phyloP scores from a whole-genome alignment of 2,329 filamentous ascomycete genomes.

The Leptographium procerum region DNA sequence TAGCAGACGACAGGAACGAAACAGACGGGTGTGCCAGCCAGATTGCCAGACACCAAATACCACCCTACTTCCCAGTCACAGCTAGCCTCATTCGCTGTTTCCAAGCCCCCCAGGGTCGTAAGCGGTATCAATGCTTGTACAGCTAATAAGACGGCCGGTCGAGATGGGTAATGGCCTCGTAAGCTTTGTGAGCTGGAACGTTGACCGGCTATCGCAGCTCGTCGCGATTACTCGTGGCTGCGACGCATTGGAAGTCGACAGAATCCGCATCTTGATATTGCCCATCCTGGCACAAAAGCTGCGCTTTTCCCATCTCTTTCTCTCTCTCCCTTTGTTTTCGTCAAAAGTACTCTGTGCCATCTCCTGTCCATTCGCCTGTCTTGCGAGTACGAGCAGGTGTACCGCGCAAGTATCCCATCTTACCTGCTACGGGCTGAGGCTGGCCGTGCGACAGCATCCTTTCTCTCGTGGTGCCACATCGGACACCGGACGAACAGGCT shows the following conservation, averaged over 20 bases:
- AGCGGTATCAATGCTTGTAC: no score
- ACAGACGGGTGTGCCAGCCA: background rate
- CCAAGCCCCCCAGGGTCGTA: background rate
- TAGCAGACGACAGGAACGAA: background rate
- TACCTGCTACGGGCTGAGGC: background rate
- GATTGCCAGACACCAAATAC: background rate
- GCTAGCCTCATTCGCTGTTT: background rate
- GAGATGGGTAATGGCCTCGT: background rate
- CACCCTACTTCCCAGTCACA: background rate
- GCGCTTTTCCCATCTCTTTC: background rate
- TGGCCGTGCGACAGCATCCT: conserved; percentile 2
- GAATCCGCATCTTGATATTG: no score
- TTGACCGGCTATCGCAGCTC: background rate
- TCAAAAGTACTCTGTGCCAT: background rate
- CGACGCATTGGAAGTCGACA: no score
- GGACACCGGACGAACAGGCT: conserved; percentile 3
- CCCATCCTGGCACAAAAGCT: no score
- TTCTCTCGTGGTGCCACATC: background rate
- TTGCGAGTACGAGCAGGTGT: no score
- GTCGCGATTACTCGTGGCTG: no score
- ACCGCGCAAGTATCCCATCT: background rate
- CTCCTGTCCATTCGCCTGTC: background rate
- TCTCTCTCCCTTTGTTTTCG: background rate
- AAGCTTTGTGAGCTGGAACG: background rate
- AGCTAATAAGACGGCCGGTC: no score